phyloP scores from a whole-genome alignment of 1,284 basidiomycete genomes.

The Apiotrichum brassicae region DNA sequence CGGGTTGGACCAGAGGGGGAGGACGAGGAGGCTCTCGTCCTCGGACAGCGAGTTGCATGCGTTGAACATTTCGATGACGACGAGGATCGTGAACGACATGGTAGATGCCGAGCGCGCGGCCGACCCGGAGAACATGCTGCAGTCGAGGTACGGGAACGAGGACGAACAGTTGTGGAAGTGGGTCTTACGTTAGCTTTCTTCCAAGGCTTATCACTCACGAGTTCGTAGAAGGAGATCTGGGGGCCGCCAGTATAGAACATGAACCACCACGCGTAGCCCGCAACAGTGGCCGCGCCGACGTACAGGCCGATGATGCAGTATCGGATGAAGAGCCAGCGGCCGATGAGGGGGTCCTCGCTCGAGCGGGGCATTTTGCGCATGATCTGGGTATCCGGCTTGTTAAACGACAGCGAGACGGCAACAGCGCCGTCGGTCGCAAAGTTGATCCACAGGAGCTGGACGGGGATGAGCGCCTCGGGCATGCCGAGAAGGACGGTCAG shows the following conservation, averaged over 20 bases:
- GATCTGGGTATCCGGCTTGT: conserved; percentile 90
- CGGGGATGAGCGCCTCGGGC: conserved; percentile 96
- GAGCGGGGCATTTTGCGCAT: conserved; percentile 88
- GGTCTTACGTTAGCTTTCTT: conserved; percentile 53
- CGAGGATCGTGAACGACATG: conserved; percentile 72
- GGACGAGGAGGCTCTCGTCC: conserved; percentile 81
- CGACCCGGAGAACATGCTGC: conserved; percentile 83
- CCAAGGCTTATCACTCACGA: conserved; percentile 56
- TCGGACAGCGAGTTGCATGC: conserved; percentile 98
- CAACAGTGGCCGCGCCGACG: conserved; percentile 90
- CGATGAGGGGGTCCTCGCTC: conserved; percentile 81
- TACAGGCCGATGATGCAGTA: conserved; percentile 91
- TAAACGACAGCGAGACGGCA: conserved; percentile 97
- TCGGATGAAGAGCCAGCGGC: conserved; percentile 90
- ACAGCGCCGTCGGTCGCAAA: conserved; percentile 61
- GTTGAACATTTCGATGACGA: conserved; percentile 95
- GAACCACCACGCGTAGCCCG: conserved; percentile 99
- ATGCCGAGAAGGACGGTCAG: conserved; percentile 93
- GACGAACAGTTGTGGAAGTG: conserved; percentile 86
- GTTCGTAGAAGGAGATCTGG: conserved; percentile 84
- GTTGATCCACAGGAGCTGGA: conserved; percentile 97
- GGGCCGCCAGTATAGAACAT: conserved; percentile 82
- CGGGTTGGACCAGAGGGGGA: conserved; percentile 89
- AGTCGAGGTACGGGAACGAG: conserved; percentile 81
- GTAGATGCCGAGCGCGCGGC: conserved; percentile 85